A percentile compares a stretch with the other conserved stretches of the same genome.
Conservation (phyloP, 2,329 filamentous ascomycete species). For the Alternaria sp. region DNA sequence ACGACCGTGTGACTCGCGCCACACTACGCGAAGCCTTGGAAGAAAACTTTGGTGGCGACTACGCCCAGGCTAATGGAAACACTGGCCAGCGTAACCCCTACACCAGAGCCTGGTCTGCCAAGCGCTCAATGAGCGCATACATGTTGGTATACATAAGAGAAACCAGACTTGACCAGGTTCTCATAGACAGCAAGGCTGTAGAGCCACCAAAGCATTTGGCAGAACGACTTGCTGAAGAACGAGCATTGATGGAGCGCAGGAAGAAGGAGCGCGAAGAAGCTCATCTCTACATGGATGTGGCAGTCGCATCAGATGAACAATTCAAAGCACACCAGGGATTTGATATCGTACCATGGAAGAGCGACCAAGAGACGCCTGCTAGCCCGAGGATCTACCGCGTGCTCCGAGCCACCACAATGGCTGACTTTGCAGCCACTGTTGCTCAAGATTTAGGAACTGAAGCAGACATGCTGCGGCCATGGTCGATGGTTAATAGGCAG, state of each 20-base stretch:
- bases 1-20: slow-evolving; percentile 95
- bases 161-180: slow-evolving; percentile 80
- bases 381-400: slow-evolving; percentile 77
- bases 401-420: slow-evolving; percentile 76
- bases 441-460: slow-evolving; percentile 75
- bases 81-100: slow-evolving; percentile 69
- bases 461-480: slow-evolving; percentile 77
- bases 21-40: slow-evolving; percentile 91
- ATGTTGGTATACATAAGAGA: slow-evolving; percentile 99
- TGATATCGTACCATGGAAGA: slow-evolving; percentile 72
- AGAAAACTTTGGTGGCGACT: slow-evolving; percentile 96
- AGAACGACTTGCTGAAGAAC: slow-evolving; percentile 82
- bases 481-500: slow-evolving; percentile 98
- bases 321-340: slow-evolving; percentile 85
- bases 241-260: slow-evolving; percentile 75
- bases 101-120: slow-evolving; percentile 69
- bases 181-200: slow-evolving; percentile 77
- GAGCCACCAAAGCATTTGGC: slow-evolving; percentile 86
- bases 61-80: slow-evolving; percentile 67
- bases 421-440: slow-evolving; percentile 76
- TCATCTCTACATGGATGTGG: slow-evolving; percentile 88
- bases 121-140: slow-evolving; percentile 86
- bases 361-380: slow-evolving; percentile 67
- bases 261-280: slow-evolving; percentile 92
- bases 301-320: slow-evolving; percentile 81